A percentile compares a stretch with the other conserved stretches of the same genome.
Evolutionary conservation across 805 yeast genomes (phyloP).

Genomic region (Tetrapisispora pingtungensis): DNA sequence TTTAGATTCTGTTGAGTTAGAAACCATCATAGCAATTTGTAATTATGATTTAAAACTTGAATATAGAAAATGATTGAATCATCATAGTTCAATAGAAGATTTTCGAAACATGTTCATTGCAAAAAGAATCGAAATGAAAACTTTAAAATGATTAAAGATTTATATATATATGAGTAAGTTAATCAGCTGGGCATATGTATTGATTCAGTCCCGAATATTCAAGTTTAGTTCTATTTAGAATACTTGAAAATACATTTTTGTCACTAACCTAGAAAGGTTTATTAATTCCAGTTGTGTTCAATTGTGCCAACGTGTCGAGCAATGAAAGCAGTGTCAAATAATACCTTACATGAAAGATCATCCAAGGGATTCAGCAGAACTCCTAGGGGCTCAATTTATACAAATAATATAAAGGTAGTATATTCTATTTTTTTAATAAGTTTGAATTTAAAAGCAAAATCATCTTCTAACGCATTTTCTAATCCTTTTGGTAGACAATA

Average conservation of each 20-base stretch:
- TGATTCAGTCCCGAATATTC: background rate
- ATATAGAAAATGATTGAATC: too few relatives aligned
- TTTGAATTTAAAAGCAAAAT: conserved; percentile 30
- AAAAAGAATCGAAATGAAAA: too few relatives aligned
- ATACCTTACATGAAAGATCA: conserved; percentile 34
- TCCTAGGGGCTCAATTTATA: conserved; percentile 42
- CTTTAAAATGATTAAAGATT: background rate
- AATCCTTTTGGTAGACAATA: conserved; percentile 24
- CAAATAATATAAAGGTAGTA: conserved; percentile 50
- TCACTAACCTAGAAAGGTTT: too few relatives aligned
- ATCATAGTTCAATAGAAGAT: too few relatives aligned
- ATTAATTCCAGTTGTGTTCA: too few relatives aligned
- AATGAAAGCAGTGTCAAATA: background rate
- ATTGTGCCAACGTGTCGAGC: background rate
- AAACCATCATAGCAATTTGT: too few relatives aligned
- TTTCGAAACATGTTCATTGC: background rate
- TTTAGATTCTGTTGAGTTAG: too few relatives aligned
- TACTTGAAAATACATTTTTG: too few relatives aligned
- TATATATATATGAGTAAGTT: too few relatives aligned
- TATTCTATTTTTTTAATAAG: conserved; percentile 44
- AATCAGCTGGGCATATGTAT: too few relatives aligned
- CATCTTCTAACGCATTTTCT: conserved; percentile 14
- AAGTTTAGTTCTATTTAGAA: too few relatives aligned
- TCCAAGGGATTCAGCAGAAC: conserved; percentile 40
- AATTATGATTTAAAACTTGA: too few relatives aligned